phyloP scores from a whole-genome alignment of 2,329 filamentous ascomycete genomes.

The Zarea fungicola region DNA sequence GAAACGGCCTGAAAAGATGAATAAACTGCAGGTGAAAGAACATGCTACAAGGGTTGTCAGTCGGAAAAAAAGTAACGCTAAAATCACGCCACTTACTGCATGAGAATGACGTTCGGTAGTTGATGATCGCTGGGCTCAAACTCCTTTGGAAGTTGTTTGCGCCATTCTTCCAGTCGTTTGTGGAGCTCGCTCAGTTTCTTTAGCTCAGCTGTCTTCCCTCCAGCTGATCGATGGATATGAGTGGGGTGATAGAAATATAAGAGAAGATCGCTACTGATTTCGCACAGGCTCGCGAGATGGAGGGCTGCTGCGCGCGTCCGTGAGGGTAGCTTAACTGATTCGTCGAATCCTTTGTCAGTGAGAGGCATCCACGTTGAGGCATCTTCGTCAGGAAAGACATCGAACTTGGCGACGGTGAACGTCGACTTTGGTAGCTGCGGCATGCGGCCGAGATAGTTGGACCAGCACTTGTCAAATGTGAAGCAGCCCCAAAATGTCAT shows the following conservation, averaged over 20 bases:
- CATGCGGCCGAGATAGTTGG: constrained; percentile 88
- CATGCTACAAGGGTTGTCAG: constrained; percentile 59
- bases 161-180: constrained; percentile 84
- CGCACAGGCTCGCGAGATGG: constrained; percentile 77
- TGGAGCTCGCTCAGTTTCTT: constrained; percentile 93
- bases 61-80: no score
- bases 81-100: constrained; percentile 63
- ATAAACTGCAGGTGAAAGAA: constrained; percentile 96
- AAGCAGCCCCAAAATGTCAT: constrained; percentile 98
- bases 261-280: constrained; percentile 89
- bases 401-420: constrained; percentile 80
- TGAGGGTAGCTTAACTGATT: constrained; percentile 70
- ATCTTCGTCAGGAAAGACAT: constrained; percentile 87
- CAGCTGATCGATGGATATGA: constrained; percentile 55
- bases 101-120: constrained; percentile 71
- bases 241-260: constrained; percentile 86
- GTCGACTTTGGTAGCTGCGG: constrained; percentile 78
- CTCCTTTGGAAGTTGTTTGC: constrained; percentile 74
- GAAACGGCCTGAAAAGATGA: constrained; percentile 89
- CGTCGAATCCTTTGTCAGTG: constrained; percentile 73
- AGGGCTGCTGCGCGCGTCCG: constrained; percentile 76
- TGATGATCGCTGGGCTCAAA: constrained; percentile 86
- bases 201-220: constrained; percentile 75
- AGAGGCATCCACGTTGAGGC: constrained; percentile 82
- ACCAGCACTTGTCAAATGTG: constrained; percentile 98